Conservation (phyloP, 108 stramenopile species). For the Cylindrotheca fusiformis region DNA sequence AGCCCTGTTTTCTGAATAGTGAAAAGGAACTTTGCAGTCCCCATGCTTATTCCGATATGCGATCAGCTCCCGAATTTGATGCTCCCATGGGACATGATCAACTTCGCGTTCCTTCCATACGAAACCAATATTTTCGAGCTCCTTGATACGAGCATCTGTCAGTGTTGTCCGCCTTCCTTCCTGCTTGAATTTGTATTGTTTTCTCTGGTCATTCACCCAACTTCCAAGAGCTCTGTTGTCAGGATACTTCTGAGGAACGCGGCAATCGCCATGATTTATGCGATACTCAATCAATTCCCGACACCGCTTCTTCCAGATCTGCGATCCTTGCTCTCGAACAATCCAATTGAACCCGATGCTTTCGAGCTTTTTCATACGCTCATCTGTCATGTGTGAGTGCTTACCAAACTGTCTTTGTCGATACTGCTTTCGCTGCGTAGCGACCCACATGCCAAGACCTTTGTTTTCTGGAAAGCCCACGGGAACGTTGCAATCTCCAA, state of each 20-base stretch:
- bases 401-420: conserved; percentile 29
- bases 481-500: conserved; percentile 51
- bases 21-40: conserved; percentile 74
- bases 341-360: background rate
- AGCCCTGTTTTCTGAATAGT: conserved; percentile 55
- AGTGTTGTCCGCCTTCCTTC: conserved; percentile 23
- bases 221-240: conserved; percentile 20
- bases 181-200: conserved; percentile 31
- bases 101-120: too few species aligned
- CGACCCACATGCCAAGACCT: background rate
- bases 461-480: conserved; percentile 46
- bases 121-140: conserved; percentile 30
- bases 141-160: conserved; percentile 19
- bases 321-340: too few species aligned
- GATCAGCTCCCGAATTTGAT: conserved; percentile 35
- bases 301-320: conserved; percentile 5
- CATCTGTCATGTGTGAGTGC: conserved; percentile 39
- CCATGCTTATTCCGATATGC: conserved; percentile 43
- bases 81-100: conserved; percentile 38
- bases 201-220: conserved; percentile 33
- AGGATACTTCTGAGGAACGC: conserved; percentile 26
- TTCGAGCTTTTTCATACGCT: conserved; percentile 25
- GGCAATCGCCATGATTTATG: conserved; percentile 18
- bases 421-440: conserved; percentile 32
- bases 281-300: conserved; percentile 2